phyloP scores from a whole-genome alignment of 1,284 basidiomycete species.

The Ceratobasidium sp. region DNA sequence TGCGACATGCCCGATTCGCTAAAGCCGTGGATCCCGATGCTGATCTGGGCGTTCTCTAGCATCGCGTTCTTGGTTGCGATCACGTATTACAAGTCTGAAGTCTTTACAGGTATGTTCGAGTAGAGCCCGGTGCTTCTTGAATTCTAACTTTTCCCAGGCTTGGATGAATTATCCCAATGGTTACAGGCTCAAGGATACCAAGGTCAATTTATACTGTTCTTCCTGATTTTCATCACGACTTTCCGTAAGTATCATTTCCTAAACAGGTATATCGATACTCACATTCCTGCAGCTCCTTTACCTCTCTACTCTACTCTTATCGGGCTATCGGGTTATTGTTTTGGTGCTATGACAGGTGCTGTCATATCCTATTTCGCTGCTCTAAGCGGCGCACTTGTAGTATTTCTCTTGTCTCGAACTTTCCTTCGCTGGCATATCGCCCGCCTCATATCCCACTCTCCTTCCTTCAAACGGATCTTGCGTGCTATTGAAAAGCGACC shows the following conservation, averaged over 20 bases:
- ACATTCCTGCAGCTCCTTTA: conserved; percentile 63
- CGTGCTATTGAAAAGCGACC: conserved; percentile 86
- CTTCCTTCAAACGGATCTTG: conserved; percentile 73
- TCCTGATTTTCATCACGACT: conserved; percentile 78
- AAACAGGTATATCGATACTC: background rate
- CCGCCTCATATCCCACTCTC: conserved; percentile 69
- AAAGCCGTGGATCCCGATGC: conserved; percentile 72
- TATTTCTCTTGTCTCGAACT: conserved; percentile 75
- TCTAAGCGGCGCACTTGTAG: conserved; percentile 74
- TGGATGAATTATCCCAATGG: conserved; percentile 75
- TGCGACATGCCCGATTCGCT: conserved; percentile 58
- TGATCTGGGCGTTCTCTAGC: conserved; percentile 59
- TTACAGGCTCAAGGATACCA: conserved; percentile 67
- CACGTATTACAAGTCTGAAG: conserved; percentile 71
- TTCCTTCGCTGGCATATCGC: conserved; percentile 70
- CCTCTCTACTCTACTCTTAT: conserved; percentile 88
- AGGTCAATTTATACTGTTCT: conserved; percentile 73
- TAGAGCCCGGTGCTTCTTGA: background rate
- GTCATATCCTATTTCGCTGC: conserved; percentile 85
- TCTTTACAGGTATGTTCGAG: conserved; percentile 66
- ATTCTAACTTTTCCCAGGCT: conserved; percentile 50
- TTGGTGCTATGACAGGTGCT: conserved; percentile 77
- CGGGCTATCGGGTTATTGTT: conserved; percentile 84
- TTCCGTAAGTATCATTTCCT: conserved; percentile 65
- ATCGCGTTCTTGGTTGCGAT: conserved; percentile 63